Conservation (phyloP, 495 filamentous ascomycete species). For the Tuber calosporum region DNA sequence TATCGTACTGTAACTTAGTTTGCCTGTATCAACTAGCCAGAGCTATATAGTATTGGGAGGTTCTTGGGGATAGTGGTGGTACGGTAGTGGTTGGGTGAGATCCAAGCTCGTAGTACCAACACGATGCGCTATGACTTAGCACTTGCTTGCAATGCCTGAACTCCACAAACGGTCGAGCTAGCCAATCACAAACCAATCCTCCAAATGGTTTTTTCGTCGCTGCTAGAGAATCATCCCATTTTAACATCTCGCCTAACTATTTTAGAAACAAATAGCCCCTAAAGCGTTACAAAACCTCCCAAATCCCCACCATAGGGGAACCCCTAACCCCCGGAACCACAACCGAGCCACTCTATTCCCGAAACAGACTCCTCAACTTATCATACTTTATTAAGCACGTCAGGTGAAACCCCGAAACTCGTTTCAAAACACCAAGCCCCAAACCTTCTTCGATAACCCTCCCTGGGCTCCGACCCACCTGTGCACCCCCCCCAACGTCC, state of each 20-base stretch:
- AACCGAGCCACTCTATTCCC: background rate
- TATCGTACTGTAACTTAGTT: too few species aligned
- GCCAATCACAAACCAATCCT: background rate
- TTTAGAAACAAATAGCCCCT: background rate
- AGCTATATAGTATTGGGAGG: background rate
- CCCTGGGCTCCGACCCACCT: conserved; percentile 41
- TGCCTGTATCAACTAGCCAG: background rate
- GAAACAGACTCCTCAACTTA: background rate
- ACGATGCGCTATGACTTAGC: background rate
- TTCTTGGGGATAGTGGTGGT: background rate
- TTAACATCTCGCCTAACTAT: background rate
- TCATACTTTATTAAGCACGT: background rate
- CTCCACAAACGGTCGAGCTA: background rate
- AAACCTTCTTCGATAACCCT: conserved; percentile 13
- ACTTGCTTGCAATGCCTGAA: background rate
- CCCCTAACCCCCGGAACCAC: background rate
- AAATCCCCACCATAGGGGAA: background rate
- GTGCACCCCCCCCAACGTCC: too few species aligned
- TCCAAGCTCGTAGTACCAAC: background rate
- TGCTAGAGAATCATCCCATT: background rate
- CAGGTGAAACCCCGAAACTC: background rate
- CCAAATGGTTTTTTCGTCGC: background rate
- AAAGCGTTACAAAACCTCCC: background rate
- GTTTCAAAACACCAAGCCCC: background rate
- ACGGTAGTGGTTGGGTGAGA: background rate